phyloP scores from a whole-genome alignment of 345 rosid genomes.

The Pelargonium nanum region DNA sequence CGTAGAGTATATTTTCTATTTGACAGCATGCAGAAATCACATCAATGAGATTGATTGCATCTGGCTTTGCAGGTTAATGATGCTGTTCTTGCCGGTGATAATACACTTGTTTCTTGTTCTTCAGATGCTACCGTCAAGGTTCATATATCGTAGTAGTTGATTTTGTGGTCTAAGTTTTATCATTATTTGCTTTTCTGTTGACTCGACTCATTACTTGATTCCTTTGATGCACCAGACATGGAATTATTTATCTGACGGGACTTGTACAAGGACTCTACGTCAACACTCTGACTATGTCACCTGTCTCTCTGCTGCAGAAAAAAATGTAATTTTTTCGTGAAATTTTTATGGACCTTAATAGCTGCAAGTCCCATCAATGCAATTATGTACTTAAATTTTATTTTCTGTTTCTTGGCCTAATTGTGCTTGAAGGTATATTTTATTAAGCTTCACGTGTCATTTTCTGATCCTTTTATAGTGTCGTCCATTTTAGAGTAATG shows the following conservation, averaged over 20 bases:
- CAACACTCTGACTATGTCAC: constrained; percentile 98
- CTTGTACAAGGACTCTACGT: constrained; percentile 70
- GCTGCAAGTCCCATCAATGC: neutral
- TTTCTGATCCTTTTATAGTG: constrained; percentile 62
- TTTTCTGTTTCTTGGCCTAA: neutral
- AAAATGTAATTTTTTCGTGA: constrained; percentile 67
- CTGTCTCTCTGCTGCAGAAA: constrained; percentile 75
- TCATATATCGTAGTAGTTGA: constrained; percentile 11
- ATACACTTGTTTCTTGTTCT: constrained; percentile 85
- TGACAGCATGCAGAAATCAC: neutral
- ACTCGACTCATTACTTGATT: constrained; percentile 5
- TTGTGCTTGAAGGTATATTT: neutral
- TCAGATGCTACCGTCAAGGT: constrained; percentile 97
- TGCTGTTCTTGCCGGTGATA: constrained; percentile 65
- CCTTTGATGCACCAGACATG: constrained; percentile 45
- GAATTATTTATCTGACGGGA: constrained; percentile 82
- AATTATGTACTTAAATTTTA: neutral
- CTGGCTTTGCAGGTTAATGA: constrained; percentile 75
- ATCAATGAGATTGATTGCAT: neutral
- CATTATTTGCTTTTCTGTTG: constrained; percentile 4
- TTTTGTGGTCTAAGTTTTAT: neutral
- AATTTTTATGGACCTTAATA: constrained; percentile 20
- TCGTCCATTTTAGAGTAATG: constrained; percentile 69
- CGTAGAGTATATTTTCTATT: neutral
- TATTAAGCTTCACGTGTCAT: constrained; percentile 10